phyloP scores from a whole-genome alignment of 345 rosid genomes.

The Eucalyptus cloeziana region DNA sequence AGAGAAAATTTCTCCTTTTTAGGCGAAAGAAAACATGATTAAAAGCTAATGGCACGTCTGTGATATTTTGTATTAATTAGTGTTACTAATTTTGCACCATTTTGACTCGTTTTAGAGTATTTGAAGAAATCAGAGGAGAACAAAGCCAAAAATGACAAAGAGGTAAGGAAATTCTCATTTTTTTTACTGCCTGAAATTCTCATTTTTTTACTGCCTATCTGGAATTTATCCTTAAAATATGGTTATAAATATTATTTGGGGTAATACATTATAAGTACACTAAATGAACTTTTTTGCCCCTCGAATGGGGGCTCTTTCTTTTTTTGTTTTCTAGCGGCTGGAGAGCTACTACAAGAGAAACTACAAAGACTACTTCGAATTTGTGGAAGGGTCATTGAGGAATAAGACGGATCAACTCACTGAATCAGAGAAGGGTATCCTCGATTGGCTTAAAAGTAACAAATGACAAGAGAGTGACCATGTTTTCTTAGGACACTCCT shows the following conservation, averaged over 20 bases:
- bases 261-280: background rate
- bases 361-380: slow-evolving; percentile 79
- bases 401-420: slow-evolving; percentile 52
- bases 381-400: slow-evolving; percentile 53
- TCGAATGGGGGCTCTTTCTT: background rate
- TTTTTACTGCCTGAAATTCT: background rate
- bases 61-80: background rate
- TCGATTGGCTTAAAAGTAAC: slow-evolving; percentile 72
- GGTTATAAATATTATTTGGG: background rate
- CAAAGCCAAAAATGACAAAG: slow-evolving; percentile 73
- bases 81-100: background rate
- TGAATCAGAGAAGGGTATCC: slow-evolving; percentile 73
- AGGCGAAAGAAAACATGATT: background rate
- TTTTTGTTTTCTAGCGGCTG: slow-evolving; percentile 27
- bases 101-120: slow-evolving; percentile 25
- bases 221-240: background rate
- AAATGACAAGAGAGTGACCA: slow-evolving; percentile 8
- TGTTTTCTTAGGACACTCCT: background rate
- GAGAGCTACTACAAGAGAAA: slow-evolving; percentile 81
- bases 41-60: background rate
- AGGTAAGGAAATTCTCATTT: slow-evolving; percentile 28
- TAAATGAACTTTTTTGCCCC: background rate
- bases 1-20: background rate
- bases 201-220: background rate
- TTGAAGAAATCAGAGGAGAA: slow-evolving; percentile 83